Conservation (phyloP, 106 monocot genomes). For the Platanthera guangdongensis region DNA sequence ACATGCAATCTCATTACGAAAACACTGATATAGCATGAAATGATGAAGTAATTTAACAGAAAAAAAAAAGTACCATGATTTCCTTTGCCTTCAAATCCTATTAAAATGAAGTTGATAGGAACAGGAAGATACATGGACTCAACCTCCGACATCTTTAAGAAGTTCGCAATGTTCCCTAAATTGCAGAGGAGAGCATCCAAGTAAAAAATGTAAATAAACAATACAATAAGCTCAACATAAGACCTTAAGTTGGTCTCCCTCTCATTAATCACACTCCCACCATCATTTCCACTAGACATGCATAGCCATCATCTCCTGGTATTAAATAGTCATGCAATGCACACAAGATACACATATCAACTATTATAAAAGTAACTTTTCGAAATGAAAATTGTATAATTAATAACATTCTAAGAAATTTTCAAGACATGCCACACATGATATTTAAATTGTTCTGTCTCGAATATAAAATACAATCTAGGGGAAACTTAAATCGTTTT, state of each 20-base stretch:
- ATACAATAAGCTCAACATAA: background rate
- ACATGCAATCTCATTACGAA: background rate
- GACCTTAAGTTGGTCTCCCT: background rate
- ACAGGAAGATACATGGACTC: slow-evolving; percentile 82
- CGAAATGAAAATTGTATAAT: background rate
- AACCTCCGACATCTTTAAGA: slow-evolving; percentile 66
- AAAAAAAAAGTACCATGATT: slow-evolving; percentile 46
- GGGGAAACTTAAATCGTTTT: background rate
- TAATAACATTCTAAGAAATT: background rate
- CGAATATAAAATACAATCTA: background rate
- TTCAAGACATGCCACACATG: background rate
- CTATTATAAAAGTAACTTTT: background rate
- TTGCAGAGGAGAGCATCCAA: background rate
- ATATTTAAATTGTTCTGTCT: background rate
- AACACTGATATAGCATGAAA: background rate
- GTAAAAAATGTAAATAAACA: slow-evolving; percentile 2
- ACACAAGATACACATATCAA: background rate
- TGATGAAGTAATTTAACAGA: background rate
- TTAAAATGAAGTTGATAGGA: slow-evolving; percentile 89
- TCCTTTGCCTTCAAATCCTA: slow-evolving; percentile 98
- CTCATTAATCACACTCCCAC: background rate
- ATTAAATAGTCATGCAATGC: background rate
- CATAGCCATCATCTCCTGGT: background rate
- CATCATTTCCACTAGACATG: background rate
- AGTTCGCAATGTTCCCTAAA: slow-evolving; percentile 88